Percentiles rank a stretch among this genome's conserved stretches.
These are phyloP conservation scores for Yamadazyma trypodendri DNA, from an alignment of 1,139 yeast species.

Conservation along the genomic window DNA sequence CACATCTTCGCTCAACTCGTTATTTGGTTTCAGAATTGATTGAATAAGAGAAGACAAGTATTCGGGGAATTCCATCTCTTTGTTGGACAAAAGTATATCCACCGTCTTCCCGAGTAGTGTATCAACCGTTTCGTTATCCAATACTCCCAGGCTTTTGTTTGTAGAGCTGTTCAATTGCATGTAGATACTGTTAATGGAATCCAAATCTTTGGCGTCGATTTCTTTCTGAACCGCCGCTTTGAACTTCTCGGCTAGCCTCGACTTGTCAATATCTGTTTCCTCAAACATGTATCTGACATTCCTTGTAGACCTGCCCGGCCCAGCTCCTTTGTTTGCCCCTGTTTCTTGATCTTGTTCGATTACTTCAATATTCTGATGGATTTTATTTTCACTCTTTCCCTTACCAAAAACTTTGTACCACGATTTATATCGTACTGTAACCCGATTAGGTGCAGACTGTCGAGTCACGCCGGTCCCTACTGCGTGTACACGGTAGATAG, in stretches of 20 bases:
- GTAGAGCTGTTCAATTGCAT: conserved; percentile 14
- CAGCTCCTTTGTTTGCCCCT: background rate
- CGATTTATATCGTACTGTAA: background rate
- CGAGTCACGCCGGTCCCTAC: background rate
- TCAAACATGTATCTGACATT: background rate
- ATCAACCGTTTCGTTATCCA: background rate
- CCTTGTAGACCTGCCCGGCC: background rate
- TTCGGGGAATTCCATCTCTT: conserved; percentile 21
- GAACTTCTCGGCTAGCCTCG: conserved; percentile 2
- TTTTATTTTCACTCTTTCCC: background rate
- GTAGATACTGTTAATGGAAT: conserved; percentile 11
- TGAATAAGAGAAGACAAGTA: conserved; percentile 27
- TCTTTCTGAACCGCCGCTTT: background rate
- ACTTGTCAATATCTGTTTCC: background rate
- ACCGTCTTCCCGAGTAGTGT: conserved; percentile 11
- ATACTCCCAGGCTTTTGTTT: background rate
- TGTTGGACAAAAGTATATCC: conserved; percentile 7
- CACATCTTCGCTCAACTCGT: conserved; percentile 7
- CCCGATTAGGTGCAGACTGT: no score
- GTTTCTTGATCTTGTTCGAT: background rate
- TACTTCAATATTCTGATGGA: background rate
- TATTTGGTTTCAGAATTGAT: conserved; percentile 6
- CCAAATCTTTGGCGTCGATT: conserved; percentile 3
- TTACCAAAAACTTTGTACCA: conserved; percentile 1
- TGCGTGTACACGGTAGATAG: background rate